Conservation (phyloP, 2,329 filamentous ascomycete species). For the Aspergillus carbonarius region DNA sequence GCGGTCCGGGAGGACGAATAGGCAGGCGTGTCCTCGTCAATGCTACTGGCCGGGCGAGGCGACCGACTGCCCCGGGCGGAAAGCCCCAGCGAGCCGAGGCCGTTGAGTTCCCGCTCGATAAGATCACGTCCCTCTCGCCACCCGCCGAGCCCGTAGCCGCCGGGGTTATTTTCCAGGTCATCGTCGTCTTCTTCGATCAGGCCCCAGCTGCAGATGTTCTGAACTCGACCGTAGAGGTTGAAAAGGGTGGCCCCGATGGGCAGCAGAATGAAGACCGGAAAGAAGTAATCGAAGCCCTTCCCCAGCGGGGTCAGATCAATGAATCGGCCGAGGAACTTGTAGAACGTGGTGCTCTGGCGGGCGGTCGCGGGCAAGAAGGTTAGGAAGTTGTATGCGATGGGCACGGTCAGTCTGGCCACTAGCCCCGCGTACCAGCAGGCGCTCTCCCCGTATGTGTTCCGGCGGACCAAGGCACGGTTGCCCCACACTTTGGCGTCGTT, state of each 20-base stretch:
- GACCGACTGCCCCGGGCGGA: slow-evolving; percentile 35
- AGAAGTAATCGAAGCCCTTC: slow-evolving; percentile 80
- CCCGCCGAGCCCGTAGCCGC: slow-evolving; percentile 71
- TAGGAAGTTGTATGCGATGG: slow-evolving; percentile 93
- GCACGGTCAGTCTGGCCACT: slow-evolving; percentile 88
- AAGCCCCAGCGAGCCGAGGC: slow-evolving; percentile 51
- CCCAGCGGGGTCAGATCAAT: slow-evolving; percentile 83
- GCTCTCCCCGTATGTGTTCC: slow-evolving; percentile 88
- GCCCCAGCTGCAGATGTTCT: slow-evolving; percentile 74
- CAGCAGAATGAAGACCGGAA: slow-evolving; percentile 82
- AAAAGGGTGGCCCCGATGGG: slow-evolving; percentile 85
- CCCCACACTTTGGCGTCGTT: slow-evolving; percentile 97
- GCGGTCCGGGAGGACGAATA: slow-evolving; percentile 37
- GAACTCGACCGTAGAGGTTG: slow-evolving; percentile 81
- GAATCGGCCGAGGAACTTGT: slow-evolving; percentile 76
- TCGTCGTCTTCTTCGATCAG: slow-evolving; percentile 73
- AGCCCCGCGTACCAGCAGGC: slow-evolving; percentile 96
- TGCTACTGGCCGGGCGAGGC: slow-evolving; percentile 28
- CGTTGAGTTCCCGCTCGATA: slow-evolving; percentile 80
- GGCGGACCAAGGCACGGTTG: slow-evolving; percentile 81
- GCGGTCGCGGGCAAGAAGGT: slow-evolving; percentile 76
- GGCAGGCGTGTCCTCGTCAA: slow-evolving; percentile 25
- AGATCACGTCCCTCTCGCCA: slow-evolving; percentile 92
- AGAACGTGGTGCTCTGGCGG: slow-evolving; percentile 79
- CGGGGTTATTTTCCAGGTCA: slow-evolving; percentile 60